phyloP scores from a whole-genome alignment of 2,329 filamentous ascomycete genomes.

The Cercospora sesami region DNA sequence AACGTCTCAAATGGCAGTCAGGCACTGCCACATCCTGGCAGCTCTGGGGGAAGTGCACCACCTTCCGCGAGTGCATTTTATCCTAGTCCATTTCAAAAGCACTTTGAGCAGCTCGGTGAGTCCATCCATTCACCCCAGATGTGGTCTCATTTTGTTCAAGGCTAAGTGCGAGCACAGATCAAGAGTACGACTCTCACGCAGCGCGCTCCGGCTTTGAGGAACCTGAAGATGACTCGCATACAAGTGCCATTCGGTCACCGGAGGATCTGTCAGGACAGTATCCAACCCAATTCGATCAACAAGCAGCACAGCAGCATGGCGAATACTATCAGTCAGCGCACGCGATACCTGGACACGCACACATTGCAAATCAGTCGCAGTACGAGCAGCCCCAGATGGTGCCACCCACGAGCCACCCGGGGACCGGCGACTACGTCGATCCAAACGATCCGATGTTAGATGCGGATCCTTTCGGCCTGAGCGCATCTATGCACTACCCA shows the following conservation, averaged over 20 bases:
- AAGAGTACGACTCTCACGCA: constrained; percentile 83
- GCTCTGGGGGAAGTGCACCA: constrained; percentile 38
- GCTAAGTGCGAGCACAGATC: constrained; percentile 74
- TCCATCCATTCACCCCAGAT: constrained; percentile 55
- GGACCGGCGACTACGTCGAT: constrained; percentile 51
- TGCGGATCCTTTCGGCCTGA: constrained; percentile 89
- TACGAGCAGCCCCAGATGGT: constrained; percentile 27
- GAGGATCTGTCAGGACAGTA: constrained; percentile 34
- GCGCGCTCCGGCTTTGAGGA: constrained; percentile 67
- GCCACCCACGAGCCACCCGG: constrained; percentile 27
- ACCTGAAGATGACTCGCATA: constrained; percentile 36
- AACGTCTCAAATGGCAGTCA: constrained; percentile 30
- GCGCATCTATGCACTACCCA: constrained; percentile 71
- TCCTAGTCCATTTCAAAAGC: constrained; percentile 84
- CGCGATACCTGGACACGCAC: constrained; percentile 19
- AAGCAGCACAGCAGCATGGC: constrained; percentile 29
- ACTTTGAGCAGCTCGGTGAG: constrained; percentile 95
- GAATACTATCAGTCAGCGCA: constrained; percentile 30
- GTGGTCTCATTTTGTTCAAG: constrained; percentile 67
- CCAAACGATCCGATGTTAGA: constrained; percentile 85
- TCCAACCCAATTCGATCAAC: constrained; percentile 31
- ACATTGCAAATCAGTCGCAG: constrained; percentile 18
- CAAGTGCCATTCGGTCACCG: constrained; percentile 25
- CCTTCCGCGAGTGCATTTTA: constrained; percentile 62
- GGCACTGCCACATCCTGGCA: constrained; percentile 34